Conservation (phyloP, 257 asterid genomes). For the Primulina huaijiensis region DNA sequence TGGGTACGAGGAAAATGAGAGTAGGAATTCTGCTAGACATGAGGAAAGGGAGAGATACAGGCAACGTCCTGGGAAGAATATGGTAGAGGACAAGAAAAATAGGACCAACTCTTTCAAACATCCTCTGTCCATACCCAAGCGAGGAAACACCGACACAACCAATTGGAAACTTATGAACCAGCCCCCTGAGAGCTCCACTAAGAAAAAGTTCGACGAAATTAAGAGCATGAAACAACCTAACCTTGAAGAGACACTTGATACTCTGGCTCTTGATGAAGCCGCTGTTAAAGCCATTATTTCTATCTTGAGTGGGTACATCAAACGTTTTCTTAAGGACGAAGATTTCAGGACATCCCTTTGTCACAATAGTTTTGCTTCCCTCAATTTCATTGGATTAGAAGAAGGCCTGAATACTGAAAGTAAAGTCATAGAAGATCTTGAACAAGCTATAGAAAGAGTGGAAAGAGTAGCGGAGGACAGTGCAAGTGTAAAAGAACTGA, state of each 20-base stretch:
- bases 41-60: conserved; percentile 24
- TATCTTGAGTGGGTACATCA: conserved; percentile 49
- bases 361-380: conserved; percentile 54
- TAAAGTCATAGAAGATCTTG: conserved; percentile 61
- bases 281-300: conserved; percentile 71
- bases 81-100: conserved; percentile 21
- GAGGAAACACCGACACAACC: conserved; percentile 17
- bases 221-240: conserved; percentile 32
- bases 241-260: conserved; percentile 33
- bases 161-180: conserved; percentile 20
- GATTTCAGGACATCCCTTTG: conserved; percentile 64
- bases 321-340: conserved; percentile 50
- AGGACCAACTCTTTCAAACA: conserved; percentile 30
- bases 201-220: conserved; percentile 26
- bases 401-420: conserved; percentile 40
- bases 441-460: conserved; percentile 64
- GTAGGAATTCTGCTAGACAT: conserved; percentile 15
- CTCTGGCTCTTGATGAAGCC: conserved; percentile 69
- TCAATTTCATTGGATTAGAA: conserved; percentile 38
- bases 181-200: conserved; percentile 21
- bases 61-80: conserved; percentile 17
- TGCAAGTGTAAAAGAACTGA: conserved; percentile 54
- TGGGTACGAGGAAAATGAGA: conserved; percentile 30
- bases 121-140: background rate
- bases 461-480: too few relatives aligned